A percentile compares a stretch with the other conserved stretches of the same genome.
These are phyloP conservation scores for Lactarius sanguifluus DNA, from an alignment of 768 basidiomycete genomes.

Conservation along the genomic window DNA sequence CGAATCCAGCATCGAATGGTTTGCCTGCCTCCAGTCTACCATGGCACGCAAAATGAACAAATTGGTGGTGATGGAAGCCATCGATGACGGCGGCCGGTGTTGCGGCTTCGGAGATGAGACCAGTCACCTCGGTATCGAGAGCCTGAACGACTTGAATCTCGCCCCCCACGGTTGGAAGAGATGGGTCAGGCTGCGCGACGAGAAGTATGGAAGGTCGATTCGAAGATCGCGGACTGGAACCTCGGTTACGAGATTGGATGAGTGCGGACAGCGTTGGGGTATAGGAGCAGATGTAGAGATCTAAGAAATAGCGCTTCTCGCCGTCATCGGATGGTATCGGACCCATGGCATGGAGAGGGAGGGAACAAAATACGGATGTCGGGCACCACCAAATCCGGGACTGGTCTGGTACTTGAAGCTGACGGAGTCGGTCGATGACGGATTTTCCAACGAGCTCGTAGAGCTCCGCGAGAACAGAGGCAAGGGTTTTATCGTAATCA, in stretches of 20 bases:
- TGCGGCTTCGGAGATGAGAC: not conserved
- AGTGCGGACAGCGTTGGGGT: too few relatives aligned
- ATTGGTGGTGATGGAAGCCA: not conserved
- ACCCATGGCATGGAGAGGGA: conserved; percentile 25
- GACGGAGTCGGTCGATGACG: too few relatives aligned
- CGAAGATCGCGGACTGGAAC: too few relatives aligned
- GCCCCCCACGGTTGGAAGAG: not conserved
- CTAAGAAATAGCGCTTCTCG: not conserved
- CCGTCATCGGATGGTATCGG: conserved; percentile 1
- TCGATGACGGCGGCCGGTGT: not conserved
- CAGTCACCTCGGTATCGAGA: not conserved
- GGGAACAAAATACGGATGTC: conserved; percentile 1
- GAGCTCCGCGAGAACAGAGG: not conserved
- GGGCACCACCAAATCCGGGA: too few relatives aligned
- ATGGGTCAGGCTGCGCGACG: too few relatives aligned
- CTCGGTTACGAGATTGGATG: too few relatives aligned
- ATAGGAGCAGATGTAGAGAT: conserved; percentile 9
- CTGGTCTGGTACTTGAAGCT: too few relatives aligned
- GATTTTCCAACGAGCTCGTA: too few relatives aligned
- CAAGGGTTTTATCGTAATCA: not conserved
- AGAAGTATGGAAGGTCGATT: too few relatives aligned
- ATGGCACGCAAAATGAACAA: conserved; percentile 9
- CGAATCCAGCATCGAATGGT: conserved; percentile 3
- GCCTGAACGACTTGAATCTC: not conserved
- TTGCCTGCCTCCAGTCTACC: not conserved